These are phyloP conservation scores for Begonia loranthoides DNA, from an alignment of 306 rosid species.

Conservation along the genomic window DNA sequence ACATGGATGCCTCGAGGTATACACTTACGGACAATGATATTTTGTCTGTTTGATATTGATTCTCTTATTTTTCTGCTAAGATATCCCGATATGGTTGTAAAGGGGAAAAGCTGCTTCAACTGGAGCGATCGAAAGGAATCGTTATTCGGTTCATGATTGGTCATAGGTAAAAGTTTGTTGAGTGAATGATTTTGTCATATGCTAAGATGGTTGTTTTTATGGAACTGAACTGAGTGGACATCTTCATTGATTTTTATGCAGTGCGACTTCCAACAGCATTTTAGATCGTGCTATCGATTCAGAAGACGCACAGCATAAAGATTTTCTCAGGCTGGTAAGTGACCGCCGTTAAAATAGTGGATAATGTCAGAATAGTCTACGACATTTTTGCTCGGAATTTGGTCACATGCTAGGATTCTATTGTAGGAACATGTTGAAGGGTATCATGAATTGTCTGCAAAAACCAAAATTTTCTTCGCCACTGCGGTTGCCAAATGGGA, in stretches of 20 bases:
- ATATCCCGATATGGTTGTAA: slow-evolving; percentile 7
- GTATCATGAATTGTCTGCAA: slow-evolving; percentile 90
- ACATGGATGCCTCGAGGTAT: slow-evolving; percentile 99
- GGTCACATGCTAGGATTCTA: slow-evolving; percentile 15
- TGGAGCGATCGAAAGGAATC: slow-evolving; percentile 94
- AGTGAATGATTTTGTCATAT: too few relatives aligned
- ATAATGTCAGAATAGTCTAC: slow-evolving; percentile 1
- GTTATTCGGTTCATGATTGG: slow-evolving; percentile 95
- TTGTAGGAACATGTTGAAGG: slow-evolving; percentile 95
- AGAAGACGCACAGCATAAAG: slow-evolving; percentile 74
- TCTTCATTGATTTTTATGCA: slow-evolving; percentile 20
- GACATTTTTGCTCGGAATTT: slow-evolving; percentile 8
- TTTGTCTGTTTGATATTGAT: neutral
- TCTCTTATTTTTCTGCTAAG: slow-evolving; percentile 16
- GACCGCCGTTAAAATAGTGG: neutral
- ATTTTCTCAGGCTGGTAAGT: slow-evolving; percentile 50
- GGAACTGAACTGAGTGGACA: slow-evolving; percentile 27
- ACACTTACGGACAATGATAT: neutral
- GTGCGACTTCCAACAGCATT: slow-evolving; percentile 98
- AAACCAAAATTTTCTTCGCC: slow-evolving; percentile 83
- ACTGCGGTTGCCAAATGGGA: slow-evolving; percentile 86
- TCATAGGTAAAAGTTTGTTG: slow-evolving; percentile 50
- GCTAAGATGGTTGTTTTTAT: slow-evolving; percentile 5
- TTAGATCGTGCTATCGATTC: slow-evolving; percentile 96
- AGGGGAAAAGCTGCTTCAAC: slow-evolving; percentile 78